A percentile compares a stretch with the other conserved stretches of the same genome.
These are phyloP conservation scores for Alternaria metachromatica DNA, from an alignment of 2,329 filamentous ascomycete species.

Conservation along the genomic window DNA sequence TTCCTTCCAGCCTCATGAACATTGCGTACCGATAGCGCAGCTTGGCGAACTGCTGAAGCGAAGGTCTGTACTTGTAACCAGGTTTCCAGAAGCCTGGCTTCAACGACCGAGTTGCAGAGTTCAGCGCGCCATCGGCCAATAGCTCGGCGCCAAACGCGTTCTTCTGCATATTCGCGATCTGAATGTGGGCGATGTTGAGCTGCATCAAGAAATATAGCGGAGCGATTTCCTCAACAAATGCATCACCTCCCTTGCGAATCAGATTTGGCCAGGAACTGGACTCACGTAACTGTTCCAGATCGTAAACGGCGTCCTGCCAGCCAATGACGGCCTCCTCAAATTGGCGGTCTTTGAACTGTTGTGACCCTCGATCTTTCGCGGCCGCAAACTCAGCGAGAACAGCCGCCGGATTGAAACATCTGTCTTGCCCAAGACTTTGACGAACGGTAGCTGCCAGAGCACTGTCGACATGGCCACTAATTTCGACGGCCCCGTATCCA, in stretches of 20 bases:
- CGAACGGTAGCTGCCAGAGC: slow-evolving; percentile 13
- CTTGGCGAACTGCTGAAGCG: slow-evolving; percentile 13
- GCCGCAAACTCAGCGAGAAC: slow-evolving; percentile 10
- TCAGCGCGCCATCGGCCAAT: slow-evolving; percentile 7
- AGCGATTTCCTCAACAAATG: slow-evolving; percentile 19
- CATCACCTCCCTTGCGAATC: slow-evolving; percentile 3
- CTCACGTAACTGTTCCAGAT: slow-evolving; percentile 12
- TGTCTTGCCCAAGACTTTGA: slow-evolving; percentile 14
- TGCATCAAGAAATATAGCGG: slow-evolving; percentile 23
- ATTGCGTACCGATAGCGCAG: slow-evolving; percentile 13
- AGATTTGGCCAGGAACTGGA: slow-evolving; percentile 17
- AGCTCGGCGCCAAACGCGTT: background rate
- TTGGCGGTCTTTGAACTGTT: slow-evolving; percentile 6
- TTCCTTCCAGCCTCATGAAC: slow-evolving; percentile 7
- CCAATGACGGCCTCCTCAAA: background rate
- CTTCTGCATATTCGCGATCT: slow-evolving; percentile 7
- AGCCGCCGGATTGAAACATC: slow-evolving; percentile 11
- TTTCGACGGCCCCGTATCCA: slow-evolving; percentile 15
- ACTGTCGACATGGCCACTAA: slow-evolving; percentile 12
- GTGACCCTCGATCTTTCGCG: slow-evolving; percentile 18
- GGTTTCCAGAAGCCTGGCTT: slow-evolving; percentile 14
- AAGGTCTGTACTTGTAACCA: slow-evolving; percentile 9
- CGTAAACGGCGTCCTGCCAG: slow-evolving; percentile 19
- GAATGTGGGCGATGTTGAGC: slow-evolving; percentile 22
- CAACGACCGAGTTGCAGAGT: background rate